Evolutionary conservation across 106 monocot genomes (phyloP).

Genomic region (Chionographis japonica): DNA sequence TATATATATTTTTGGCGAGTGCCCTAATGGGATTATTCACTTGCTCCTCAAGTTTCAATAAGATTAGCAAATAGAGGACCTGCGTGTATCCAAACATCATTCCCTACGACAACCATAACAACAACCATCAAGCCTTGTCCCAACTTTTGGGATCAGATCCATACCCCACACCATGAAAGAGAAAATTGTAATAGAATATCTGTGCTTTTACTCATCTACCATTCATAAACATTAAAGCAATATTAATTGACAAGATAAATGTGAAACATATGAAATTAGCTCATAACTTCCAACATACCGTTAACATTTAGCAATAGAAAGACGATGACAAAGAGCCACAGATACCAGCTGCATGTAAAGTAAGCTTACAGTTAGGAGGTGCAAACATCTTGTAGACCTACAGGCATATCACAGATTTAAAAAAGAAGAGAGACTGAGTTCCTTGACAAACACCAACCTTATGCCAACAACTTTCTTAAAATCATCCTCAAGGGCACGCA

Average conservation of each 20-base stretch:
- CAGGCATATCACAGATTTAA: background rate
- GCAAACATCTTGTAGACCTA: background rate
- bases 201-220: no score
- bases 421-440: background rate
- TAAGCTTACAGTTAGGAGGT: background rate
- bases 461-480: conserved; percentile 84
- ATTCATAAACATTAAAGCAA: no score
- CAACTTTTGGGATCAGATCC: no score
- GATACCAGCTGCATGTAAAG: conserved; percentile 71
- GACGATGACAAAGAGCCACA: conserved; percentile 85
- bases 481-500: conserved; percentile 81
- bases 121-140: no score
- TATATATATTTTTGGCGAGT: no score
- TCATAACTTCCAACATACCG: conserved; percentile 32
- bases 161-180: no score
- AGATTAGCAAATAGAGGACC: no score
- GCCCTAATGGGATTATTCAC: no score
- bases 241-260: background rate
- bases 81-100: no score
- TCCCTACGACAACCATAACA: no score
- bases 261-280: background rate
- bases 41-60: no score
- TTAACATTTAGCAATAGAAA: conserved; percentile 75
- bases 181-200: no score
- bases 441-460: conserved; percentile 27